Conservation (phyloP, 2,329 filamentous ascomycete species). For the Fusarium heterosporum region DNA sequence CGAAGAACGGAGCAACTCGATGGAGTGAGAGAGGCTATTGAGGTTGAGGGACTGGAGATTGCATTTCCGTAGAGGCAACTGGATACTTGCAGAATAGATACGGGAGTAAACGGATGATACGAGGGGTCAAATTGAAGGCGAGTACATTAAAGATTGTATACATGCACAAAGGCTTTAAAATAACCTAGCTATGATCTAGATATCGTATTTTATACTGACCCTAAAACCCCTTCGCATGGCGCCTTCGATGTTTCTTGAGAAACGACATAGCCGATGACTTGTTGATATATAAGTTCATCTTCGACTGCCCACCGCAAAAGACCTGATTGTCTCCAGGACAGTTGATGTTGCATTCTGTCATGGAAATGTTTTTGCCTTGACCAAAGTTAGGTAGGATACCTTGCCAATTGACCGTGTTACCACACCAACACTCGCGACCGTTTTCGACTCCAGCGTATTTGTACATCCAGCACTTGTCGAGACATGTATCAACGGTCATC, state of each 20-base stretch:
- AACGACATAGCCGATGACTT: constrained; percentile 26
- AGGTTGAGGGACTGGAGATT: constrained; percentile 7
- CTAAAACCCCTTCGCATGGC: constrained; percentile 1
- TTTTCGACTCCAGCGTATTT: constrained; percentile 55
- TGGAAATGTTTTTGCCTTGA: constrained; percentile 48
- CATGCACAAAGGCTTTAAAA: neutral
- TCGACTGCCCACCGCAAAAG: constrained; percentile 49
- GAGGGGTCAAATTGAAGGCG: fast-evolving
- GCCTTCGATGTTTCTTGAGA: constrained; percentile 21
- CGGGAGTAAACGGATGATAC: neutral
- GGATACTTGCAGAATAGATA: neutral
- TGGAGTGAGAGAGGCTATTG: neutral
- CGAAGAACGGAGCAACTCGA: constrained; percentile 4
- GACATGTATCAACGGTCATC: constrained; percentile 52
- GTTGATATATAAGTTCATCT: constrained; percentile 51
- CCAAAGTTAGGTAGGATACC: constrained; percentile 35
- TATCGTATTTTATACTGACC: fast-evolving
- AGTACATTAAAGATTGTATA: neutral
- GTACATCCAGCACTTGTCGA: constrained; percentile 51
- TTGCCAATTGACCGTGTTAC: constrained; percentile 48
- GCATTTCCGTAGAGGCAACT: neutral
- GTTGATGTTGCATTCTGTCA: constrained; percentile 49
- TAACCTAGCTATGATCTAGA: neutral
- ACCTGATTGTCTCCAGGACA: constrained; percentile 51
- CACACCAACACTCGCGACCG: constrained; percentile 55